A percentile compares a stretch with the other conserved stretches of the same genome.
Conservation (phyloP, 129 eudicot genomes). For the Logfia minima region DNA sequence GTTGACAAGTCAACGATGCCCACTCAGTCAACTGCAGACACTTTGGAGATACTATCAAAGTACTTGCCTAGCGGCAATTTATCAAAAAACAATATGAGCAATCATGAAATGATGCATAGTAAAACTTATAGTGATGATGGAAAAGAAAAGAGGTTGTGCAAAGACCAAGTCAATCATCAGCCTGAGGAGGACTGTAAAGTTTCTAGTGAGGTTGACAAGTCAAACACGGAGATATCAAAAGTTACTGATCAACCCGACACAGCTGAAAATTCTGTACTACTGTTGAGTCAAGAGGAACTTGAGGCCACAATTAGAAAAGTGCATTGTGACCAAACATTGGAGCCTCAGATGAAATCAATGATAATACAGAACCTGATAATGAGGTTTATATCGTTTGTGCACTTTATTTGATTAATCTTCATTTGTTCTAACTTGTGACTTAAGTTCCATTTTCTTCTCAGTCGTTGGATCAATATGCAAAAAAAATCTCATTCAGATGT, state of each 20-base stretch:
- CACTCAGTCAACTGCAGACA: constrained; percentile 43
- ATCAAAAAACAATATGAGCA: constrained; percentile 12
- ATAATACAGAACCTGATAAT: constrained; percentile 67
- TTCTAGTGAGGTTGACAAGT: constrained; percentile 40
- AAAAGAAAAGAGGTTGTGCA: constrained; percentile 21
- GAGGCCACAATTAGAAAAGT: constrained; percentile 75
- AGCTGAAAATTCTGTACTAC: constrained; percentile 27
- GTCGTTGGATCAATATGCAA: constrained; percentile 74
- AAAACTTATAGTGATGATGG: constrained; percentile 25
- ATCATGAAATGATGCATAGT: constrained; percentile 11
- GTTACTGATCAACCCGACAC: constrained; percentile 34
- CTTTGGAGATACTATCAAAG: constrained; percentile 47
- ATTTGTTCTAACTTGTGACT: constrained; percentile 10
- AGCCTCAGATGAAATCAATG: constrained; percentile 51
- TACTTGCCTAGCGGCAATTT: constrained; percentile 37
- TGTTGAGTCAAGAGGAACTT: constrained; percentile 65
- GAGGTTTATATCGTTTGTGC: constrained; percentile 45
- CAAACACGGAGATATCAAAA: constrained; percentile 26
- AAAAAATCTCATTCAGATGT: constrained; percentile 39
- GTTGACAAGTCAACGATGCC: constrained; percentile 42
- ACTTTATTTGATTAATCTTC: neutral
- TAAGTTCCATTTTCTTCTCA: constrained; percentile 29
- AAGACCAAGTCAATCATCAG: constrained; percentile 32
- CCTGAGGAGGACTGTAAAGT: constrained; percentile 24
- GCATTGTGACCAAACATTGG: constrained; percentile 61